Base-by-base conservation (phyloP, 208 protist species). In the Trypanosoma mega region DNA sequence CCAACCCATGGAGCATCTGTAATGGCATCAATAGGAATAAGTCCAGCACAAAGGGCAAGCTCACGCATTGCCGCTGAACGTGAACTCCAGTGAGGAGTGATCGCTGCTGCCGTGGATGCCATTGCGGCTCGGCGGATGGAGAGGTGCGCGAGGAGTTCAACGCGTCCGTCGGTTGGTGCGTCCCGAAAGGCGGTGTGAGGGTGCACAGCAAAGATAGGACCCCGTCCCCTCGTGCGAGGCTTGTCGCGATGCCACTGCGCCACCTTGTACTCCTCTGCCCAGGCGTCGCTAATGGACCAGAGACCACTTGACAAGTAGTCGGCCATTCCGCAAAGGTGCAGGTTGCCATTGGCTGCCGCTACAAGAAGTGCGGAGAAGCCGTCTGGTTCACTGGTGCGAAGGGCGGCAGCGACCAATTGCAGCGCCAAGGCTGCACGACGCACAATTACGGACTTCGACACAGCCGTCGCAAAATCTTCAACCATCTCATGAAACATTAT, bases 231-330 rank as follows among this genome's bases (percentile, higher is more conserved):
- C 0, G 70, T 41, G 2, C 60, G 29, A 2, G 67, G 56, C 52
- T 81, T 84, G 29, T 78, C 61, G 11, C 59, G 48, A 26, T 94
- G 71, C 82, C 82, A 90, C 69, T 94, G 84, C n/a, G 82, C 84
- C 21, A 45, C 68, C 30, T 80, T 68, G 55, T 94, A 82, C 26
- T 87, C 70, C 47, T 85, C 80, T 3, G 50, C 67, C 81, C 83
- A 94, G 31, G 85, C 68, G 8, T 44, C 53, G 1, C 55, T 60
- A 30, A 71, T 62, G 31, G 34, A 21, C 63, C 67, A 91, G 24
- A 92, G 65, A 30, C 54, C 59, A 8, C 60, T 53, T 4, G 88
- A 72, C 7, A 94, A 30, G 51, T 76, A 76, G 41, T 73, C 29
- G 0, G 70, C 74, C 36, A 92, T 12, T 1, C 63, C 51, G 14